Conservation (phyloP, 2,329 filamentous ascomycete species). For the Alternaria sp. region DNA sequence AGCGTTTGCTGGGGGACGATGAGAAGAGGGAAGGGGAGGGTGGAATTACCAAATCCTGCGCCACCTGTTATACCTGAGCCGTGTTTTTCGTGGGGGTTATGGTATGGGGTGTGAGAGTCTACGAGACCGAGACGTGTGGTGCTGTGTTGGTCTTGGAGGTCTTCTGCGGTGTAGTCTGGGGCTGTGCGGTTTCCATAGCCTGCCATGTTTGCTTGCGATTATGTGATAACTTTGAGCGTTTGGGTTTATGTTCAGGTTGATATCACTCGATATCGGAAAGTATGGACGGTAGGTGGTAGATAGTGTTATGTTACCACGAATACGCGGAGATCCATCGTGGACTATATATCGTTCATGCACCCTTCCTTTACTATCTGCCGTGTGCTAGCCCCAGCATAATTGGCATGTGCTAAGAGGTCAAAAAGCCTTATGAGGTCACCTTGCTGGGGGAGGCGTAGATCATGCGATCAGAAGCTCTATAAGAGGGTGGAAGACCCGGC, state of each 20-base stretch:
- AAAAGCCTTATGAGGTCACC: constrained; percentile 42
- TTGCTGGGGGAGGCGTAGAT: constrained; percentile 20
- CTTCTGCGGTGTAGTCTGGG: constrained; percentile 20
- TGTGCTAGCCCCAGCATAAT: background rate
- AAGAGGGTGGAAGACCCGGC: constrained; percentile 27
- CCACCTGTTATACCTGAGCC: constrained; percentile 43
- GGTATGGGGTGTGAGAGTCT: constrained; percentile 36
- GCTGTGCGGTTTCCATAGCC: constrained; percentile 48
- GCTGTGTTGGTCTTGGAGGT: constrained; percentile 28
- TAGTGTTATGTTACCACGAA: background rate
- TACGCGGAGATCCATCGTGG: background rate
- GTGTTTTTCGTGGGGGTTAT: constrained; percentile 35
- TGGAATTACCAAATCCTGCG: constrained; percentile 36
- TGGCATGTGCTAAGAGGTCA: background rate
- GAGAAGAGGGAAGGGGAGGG: background rate
- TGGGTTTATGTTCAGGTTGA: background rate
- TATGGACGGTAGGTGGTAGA: background rate
- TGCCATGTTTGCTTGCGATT: constrained; percentile 28
- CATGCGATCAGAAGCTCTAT: constrained; percentile 10
- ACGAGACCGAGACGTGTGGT: constrained; percentile 37
- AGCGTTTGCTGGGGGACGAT: background rate
- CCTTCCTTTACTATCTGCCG: background rate
- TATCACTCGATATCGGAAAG: too few species aligned
- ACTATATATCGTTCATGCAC: constrained; percentile 2
- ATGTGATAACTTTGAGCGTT: background rate